phyloP scores from a whole-genome alignment of 371 early-diverging fungal genomes.

The Saksenaea oblongispora region DNA sequence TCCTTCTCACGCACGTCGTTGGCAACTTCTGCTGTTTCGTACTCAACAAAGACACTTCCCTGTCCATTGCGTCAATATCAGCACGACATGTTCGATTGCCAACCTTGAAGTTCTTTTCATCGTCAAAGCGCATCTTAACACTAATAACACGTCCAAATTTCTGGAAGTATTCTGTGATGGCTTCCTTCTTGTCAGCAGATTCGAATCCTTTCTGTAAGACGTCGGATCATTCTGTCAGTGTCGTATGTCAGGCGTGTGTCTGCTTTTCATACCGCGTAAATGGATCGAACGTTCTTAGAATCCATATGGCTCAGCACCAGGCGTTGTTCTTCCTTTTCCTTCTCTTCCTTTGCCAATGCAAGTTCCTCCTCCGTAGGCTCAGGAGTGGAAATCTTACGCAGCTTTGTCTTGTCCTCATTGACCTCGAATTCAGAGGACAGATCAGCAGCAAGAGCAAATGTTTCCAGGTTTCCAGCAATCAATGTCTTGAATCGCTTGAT shows the following conservation, averaged over 20 bases:
- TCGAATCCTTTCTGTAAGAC: conserved; percentile 40
- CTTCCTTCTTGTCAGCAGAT: conserved; percentile 18
- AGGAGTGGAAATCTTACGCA: conserved; percentile 19
- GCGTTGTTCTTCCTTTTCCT: conserved; percentile 7
- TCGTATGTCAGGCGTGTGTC: not conserved
- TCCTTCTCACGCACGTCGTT: conserved; percentile 21
- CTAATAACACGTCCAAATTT: conserved; percentile 39
- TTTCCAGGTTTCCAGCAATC: conserved; percentile 31
- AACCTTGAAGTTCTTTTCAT: conserved; percentile 32
- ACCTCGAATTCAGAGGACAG: conserved; percentile 32
- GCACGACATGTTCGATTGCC: not conserved
- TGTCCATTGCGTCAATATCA: not conserved
- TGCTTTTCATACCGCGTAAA: conserved; percentile 40
- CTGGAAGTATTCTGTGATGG: conserved; percentile 31
- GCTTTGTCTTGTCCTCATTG: conserved; percentile 42
- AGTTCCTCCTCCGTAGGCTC: conserved; percentile 8
- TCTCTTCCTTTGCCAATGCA: conserved; percentile 7
- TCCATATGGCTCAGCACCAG: conserved; percentile 15
- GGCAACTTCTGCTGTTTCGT: conserved; percentile 33
- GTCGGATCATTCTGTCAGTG: too few species aligned
- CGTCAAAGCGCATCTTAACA: conserved; percentile 39
- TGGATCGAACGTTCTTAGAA: conserved; percentile 32
- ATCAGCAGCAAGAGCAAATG: conserved; percentile 30
- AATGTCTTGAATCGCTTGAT: conserved; percentile 49
- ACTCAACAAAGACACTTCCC: conserved; percentile 54